Evolutionary conservation across 2,329 filamentous ascomycete genomes (phyloP), one percentile per base, ranked within the genome.

Genomic region (Dactylellina cionopaga): DNA sequence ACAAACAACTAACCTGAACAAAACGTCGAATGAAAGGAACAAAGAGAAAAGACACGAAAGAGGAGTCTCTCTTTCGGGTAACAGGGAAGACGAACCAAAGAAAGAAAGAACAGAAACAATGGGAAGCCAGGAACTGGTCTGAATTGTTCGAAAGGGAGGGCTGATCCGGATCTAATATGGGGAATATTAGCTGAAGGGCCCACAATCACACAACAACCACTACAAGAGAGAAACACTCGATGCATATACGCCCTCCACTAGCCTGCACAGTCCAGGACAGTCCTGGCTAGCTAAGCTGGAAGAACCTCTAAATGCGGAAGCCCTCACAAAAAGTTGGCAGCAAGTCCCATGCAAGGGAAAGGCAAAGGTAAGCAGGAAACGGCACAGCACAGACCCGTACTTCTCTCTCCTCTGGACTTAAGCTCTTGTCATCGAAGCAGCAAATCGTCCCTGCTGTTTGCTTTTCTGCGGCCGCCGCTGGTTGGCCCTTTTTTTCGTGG

Each of bases 241-340:
- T 4, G 11, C 19, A 9, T 47, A n/a, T n/a, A n/a, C n/a, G n/a
- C n/a, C n/a, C n/a, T n/a, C n/a, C n/a, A n/a, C n/a, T n/a, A n/a
- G n/a, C n/a, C n/a, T n/a, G n/a, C n/a, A n/a, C n/a, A n/a, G n/a
- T n/a, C n/a, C n/a, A n/a, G n/a, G n/a, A n/a, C n/a, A n/a, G n/a
- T n/a, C n/a, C n/a, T n/a, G n/a, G n/a, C n/a, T n/a, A n/a, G n/a
- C n/a, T n/a, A n/a, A n/a, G n/a, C n/a, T n/a, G n/a, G n/a, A n/a
- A n/a, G n/a, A n/a, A 47, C 15, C 15, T n/a, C n/a, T n/a, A 64
- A 60, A 65, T 65, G 59, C 58, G 66, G 66, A 71, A 71, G 51
- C 56, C 65, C 33, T 69, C 56, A 55, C 47, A 56, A 37, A 71
- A 71, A 64, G 66, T 64, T 64, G 58, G 58, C 66, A 64, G 41